These are phyloP conservation scores for Abrus precatorius DNA, from an alignment of 306 rosid genomes.

Conservation along the genomic window DNA sequence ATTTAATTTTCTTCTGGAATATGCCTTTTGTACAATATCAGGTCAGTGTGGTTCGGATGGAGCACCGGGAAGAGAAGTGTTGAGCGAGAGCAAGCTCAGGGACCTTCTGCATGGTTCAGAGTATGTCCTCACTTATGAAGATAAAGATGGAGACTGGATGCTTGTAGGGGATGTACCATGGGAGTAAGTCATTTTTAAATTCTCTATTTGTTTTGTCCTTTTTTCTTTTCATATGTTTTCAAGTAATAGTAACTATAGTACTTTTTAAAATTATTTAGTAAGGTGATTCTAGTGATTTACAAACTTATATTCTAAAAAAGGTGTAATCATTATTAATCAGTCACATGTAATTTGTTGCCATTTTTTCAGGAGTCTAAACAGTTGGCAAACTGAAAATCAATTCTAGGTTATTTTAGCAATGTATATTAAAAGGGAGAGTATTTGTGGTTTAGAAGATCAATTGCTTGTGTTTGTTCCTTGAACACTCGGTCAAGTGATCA, in stretches of 20 bases:
- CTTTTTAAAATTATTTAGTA: not conserved
- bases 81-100: constrained; percentile 94
- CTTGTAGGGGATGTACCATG: constrained; percentile 99
- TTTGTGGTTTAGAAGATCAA: constrained; percentile 1
- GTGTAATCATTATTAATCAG: not conserved
- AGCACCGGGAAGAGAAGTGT: constrained; percentile 73
- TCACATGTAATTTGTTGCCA: not conserved
- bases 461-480: constrained; percentile 11
- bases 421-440: not conserved
- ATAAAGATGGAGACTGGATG: constrained; percentile 99
- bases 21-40: constrained; percentile 49
- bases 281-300: constrained; percentile 1
- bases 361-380: not conserved
- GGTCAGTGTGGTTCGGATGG: constrained; percentile 95
- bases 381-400: constrained; percentile 7
- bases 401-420: not conserved
- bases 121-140: constrained; percentile 90
- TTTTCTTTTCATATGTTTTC: constrained; percentile 17
- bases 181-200: constrained; percentile 71
- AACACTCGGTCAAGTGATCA: constrained; percentile 2
- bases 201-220: not conserved
- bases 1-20: constrained; percentile 10
- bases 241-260: not conserved
- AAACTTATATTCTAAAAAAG: not conserved
- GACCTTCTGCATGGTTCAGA: constrained; percentile 97